Base-by-base conservation (phyloP, 192 early-diverging fungal species). In the Mortierella hygrophila region DNA sequence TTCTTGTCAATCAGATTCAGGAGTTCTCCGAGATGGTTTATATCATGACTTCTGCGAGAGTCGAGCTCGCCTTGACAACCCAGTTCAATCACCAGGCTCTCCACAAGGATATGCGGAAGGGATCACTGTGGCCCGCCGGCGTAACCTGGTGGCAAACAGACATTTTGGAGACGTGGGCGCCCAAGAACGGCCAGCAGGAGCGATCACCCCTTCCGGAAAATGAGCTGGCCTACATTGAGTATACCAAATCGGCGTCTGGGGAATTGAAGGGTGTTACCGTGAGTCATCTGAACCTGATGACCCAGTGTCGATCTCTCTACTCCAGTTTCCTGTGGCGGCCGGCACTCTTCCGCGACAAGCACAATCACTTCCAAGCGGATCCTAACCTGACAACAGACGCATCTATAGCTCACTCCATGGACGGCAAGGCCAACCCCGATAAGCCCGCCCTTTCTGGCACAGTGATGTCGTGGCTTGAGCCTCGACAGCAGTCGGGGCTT, bases 191-290 rank as follows among this genome's bases (percentile, higher is more conserved):
- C 20, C 77, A 83, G 46, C 82, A 85, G 16, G 91, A 92, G 49
- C 89, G 91, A 69, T 81, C 88, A 23, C 84, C 88, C 23, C 82
- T 91, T 40, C 18, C 16, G 1, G 81, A 83, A 2, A 78, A 81
- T 37, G 95, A 96, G 42, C 70, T 94, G n/a, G 96, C 96, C 1
- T 96, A 96, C 68, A 92, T 97, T 41, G 95, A 96, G 82, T 96
- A 94, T 70, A 93, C 93, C 65, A 97, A 96, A 74, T 95, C 94
- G 65, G 90, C 92, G 0, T 91, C 92, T 42, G 95, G 95, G 60
- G 93, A 95, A 83, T 88, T 97, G 10, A 96, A 97, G 83, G 96
- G 96, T 29, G 92, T 95, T 65, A 90, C 93, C 38, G 80, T 96
- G 11, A 92, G 94, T 10, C 95, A 97, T 68, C 89, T 91, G 23